phyloP scores from a whole-genome alignment of 2,329 filamentous ascomycete species.

The Leptographium galeiforme region DNA sequence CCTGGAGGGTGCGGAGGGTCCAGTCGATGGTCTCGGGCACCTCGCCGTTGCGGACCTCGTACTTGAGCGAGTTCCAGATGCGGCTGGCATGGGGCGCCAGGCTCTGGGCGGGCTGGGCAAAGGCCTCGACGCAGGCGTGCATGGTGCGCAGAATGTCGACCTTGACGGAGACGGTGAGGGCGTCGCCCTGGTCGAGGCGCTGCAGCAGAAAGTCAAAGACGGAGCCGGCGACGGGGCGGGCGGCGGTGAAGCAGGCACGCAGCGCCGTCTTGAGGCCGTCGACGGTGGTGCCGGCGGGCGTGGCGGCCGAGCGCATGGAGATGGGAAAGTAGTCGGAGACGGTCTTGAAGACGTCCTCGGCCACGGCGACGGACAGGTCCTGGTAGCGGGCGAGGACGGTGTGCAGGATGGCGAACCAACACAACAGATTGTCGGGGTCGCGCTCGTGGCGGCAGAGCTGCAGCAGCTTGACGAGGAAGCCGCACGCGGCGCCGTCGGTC shows the following conservation, averaged over 20 bases:
- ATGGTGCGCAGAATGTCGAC: conserved; percentile 41
- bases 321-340: conserved; percentile 51
- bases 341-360: conserved; percentile 36
- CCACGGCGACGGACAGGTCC: conserved; percentile 26
- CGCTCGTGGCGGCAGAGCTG: conserved; percentile 40
- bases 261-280: conserved; percentile 41
- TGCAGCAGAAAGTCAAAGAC: conserved; percentile 40
- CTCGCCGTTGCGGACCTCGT: conserved; percentile 48
- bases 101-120: conserved; percentile 30
- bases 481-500: conserved; percentile 25
- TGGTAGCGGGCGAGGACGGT: conserved; percentile 31
- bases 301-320: conserved; percentile 37
- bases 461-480: conserved; percentile 35
- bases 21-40: conserved; percentile 42
- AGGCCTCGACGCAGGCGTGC: conserved; percentile 36
- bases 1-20: conserved; percentile 39
- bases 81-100: conserved; percentile 34
- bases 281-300: conserved; percentile 36
- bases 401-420: conserved; percentile 40
- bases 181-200: conserved; percentile 46
- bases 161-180: conserved; percentile 45
- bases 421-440: conserved; percentile 41
- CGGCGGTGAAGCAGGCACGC: conserved; percentile 39
- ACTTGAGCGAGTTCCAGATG: conserved; percentile 48
- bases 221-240: conserved; percentile 28